A percentile compares a stretch with the other conserved stretches of the same genome.
Evolutionary conservation across 176 grass and related monocot species (phyloP).

Genomic region (Bromus sterilis): DNA sequence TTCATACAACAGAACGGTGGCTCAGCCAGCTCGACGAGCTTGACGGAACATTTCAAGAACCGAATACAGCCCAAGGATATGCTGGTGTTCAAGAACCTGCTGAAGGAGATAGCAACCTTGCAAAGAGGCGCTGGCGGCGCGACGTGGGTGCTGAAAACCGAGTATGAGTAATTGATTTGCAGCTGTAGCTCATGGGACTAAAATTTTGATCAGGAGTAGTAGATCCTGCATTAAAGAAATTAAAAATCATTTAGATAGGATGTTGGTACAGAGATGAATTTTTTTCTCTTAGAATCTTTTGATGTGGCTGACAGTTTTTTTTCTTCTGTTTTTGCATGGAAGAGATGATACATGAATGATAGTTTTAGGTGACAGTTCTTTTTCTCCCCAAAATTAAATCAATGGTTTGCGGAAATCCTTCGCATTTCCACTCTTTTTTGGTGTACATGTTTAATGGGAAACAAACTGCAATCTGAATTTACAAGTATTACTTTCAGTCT

Average conservation of each 20-base stretch:
- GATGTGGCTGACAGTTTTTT: neutral
- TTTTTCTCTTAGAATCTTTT: neutral
- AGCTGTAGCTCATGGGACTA: neutral
- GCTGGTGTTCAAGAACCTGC: constrained; percentile 74
- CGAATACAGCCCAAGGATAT: constrained; percentile 59
- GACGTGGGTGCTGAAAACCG: constrained; percentile 63
- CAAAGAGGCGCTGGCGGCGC: constrained; percentile 43
- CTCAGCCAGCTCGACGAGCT: constrained; percentile 46
- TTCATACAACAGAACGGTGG: constrained; percentile 70
- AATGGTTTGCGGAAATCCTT: neutral
- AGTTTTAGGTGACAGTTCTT: neutral
- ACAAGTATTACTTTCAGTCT: neutral
- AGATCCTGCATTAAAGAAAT: neutral
- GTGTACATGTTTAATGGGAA: neutral
- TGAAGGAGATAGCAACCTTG: constrained; percentile 76
- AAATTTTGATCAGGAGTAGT: neutral
- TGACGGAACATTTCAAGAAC: constrained; percentile 68
- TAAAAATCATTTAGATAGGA: neutral
- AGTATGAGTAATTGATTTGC: constrained; percentile 47
- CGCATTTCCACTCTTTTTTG: neutral
- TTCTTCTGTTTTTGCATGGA: constrained; percentile 18
- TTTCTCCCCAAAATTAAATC: neutral
- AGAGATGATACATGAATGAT: neutral
- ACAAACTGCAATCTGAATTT: neutral
- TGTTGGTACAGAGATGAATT: neutral